Percentiles rank a stretch among this genome's conserved stretches.
phyloP scores from a whole-genome alignment of 495 filamentous ascomycete genomes.

The Neurospora sp. region DNA sequence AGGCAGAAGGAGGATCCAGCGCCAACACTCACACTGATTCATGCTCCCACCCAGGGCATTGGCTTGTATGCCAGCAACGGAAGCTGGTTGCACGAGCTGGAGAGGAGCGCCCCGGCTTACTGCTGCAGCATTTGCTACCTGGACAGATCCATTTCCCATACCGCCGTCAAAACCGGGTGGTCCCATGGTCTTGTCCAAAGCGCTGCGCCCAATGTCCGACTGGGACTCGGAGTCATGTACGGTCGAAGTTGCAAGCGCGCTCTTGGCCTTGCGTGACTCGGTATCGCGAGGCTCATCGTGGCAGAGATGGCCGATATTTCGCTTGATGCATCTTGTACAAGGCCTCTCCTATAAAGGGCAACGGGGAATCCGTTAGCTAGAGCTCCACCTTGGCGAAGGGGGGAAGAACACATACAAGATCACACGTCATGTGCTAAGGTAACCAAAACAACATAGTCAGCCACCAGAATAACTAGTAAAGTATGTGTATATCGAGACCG shows the following conservation, averaged over 20 bases:
- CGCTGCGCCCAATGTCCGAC: slow-evolving; percentile 31
- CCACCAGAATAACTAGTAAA: slow-evolving; percentile 13
- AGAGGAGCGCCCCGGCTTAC: slow-evolving; percentile 35
- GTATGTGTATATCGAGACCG: not conserved
- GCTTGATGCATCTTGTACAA: slow-evolving; percentile 95
- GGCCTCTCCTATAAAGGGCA: slow-evolving; percentile 64
- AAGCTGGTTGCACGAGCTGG: slow-evolving; percentile 47
- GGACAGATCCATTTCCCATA: slow-evolving; percentile 23
- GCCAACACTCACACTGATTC: slow-evolving; percentile 62
- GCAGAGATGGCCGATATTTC: slow-evolving; percentile 97
- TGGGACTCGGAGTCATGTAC: slow-evolving; percentile 42
- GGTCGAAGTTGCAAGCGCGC: slow-evolving; percentile 50
- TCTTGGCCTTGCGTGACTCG: slow-evolving; percentile 55
- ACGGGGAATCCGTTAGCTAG: slow-evolving; percentile 6
- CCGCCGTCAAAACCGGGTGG: slow-evolving; percentile 29
- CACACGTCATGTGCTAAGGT: slow-evolving; percentile 97
- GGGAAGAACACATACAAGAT: slow-evolving; percentile 72
- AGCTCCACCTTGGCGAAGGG: slow-evolving; percentile 8
- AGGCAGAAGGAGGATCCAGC: slow-evolving; percentile 17
- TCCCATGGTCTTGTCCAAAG: slow-evolving; percentile 35
- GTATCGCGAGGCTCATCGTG: slow-evolving; percentile 91
- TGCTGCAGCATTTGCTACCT: slow-evolving; percentile 29
- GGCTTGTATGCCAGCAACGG: slow-evolving; percentile 42
- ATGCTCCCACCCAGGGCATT: slow-evolving; percentile 46
- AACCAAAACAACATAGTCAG: slow-evolving; percentile 16